phyloP scores from a whole-genome alignment of 129 eudicot species.

The Pulicaria dysenterica region DNA sequence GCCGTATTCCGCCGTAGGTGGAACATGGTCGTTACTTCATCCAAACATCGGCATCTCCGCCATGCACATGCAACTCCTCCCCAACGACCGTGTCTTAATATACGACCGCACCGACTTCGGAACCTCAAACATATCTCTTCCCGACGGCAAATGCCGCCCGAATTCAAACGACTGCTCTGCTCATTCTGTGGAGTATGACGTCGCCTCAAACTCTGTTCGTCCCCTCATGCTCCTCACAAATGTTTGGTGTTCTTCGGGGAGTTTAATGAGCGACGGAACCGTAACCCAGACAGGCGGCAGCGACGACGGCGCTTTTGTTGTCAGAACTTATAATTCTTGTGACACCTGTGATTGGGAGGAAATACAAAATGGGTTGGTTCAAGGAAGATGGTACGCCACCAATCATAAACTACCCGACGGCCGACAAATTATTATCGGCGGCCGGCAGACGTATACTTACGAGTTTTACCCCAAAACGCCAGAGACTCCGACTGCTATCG shows the following conservation, averaged over 20 bases:
- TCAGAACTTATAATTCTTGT: conserved; percentile 44
- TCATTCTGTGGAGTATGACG: conserved; percentile 73
- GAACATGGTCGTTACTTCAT: conserved; percentile 60
- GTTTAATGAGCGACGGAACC: conserved; percentile 60
- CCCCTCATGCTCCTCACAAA: conserved; percentile 63
- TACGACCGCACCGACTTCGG: conserved; percentile 79
- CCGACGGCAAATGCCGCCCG: conserved; percentile 47
- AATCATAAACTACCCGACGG: conserved; percentile 70
- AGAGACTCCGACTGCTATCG: not conserved
- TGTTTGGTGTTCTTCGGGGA: conserved; percentile 87
- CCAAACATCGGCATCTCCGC: conserved; percentile 65
- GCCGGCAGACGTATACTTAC: conserved; percentile 50
- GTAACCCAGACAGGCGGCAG: conserved; percentile 69
- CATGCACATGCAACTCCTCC: conserved; percentile 95
- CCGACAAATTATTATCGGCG: conserved; percentile 62
- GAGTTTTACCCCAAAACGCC: conserved; percentile 64
- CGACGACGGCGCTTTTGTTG: conserved; percentile 55
- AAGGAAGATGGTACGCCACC: conserved; percentile 72
- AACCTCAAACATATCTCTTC: conserved; percentile 63
- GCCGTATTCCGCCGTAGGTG: conserved; percentile 33
- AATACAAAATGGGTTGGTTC: conserved; percentile 24
- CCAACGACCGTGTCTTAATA: conserved; percentile 67
- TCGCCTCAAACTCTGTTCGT: conserved; percentile 48
- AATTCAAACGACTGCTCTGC: conserved; percentile 64
- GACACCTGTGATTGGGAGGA: conserved; percentile 71